A percentile compares a stretch with the other conserved stretches of the same genome.
Conservation (phyloP, 2,329 filamentous ascomycete genomes). For the Botryosphaeria dothidea region DNA sequence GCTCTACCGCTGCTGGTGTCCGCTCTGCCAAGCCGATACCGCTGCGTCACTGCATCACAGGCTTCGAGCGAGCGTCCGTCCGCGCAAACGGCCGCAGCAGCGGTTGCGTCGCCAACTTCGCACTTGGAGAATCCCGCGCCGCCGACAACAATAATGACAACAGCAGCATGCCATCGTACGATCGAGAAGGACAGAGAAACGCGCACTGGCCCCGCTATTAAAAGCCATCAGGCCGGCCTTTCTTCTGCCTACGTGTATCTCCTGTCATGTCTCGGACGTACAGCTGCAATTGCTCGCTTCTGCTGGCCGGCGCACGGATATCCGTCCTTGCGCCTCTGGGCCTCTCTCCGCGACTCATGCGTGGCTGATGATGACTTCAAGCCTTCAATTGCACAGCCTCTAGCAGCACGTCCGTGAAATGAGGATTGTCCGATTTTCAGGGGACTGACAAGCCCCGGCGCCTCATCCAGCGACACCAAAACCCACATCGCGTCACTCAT, state of each 20-base stretch:
- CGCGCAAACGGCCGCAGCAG: not conserved
- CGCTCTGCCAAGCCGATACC: constrained; percentile 1
- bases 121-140: not conserved
- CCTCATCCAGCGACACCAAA: constrained; percentile 8
- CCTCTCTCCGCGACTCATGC: constrained; percentile 4
- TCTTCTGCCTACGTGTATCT: constrained; percentile 11
- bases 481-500: not conserved
- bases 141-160: not conserved
- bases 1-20: constrained; percentile 11
- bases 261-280: constrained; percentile 16
- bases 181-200: not conserved
- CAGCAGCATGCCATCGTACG: not conserved
- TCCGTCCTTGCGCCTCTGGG: not conserved
- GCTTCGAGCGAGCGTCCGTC: not conserved
- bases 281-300: not conserved
- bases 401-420: constrained; percentile 6
- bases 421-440: constrained; percentile 12
- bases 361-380: constrained; percentile 13
- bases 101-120: too few relatives aligned
- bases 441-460: constrained; percentile 1
- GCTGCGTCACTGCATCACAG: constrained; percentile 5
- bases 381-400: not conserved
- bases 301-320: not conserved
- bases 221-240: not conserved
- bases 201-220: constrained; percentile 5